phyloP scores from a whole-genome alignment of 202 grass and related monocot species.

The Brachypodium distachyon region DNA sequence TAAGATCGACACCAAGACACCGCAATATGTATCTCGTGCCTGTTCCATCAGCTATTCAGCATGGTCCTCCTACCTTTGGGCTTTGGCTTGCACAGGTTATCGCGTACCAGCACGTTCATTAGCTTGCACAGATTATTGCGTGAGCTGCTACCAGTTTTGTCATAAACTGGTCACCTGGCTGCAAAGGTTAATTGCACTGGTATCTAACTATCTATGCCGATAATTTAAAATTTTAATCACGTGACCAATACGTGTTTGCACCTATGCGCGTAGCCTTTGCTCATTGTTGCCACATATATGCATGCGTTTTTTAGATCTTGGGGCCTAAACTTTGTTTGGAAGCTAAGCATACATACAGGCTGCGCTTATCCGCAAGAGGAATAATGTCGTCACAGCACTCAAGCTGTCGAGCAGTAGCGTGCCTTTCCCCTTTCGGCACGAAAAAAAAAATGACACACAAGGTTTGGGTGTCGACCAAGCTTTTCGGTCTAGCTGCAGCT shows the following conservation, averaged over 20 bases:
- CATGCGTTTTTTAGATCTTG: neutral
- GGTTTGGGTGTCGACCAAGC: no score
- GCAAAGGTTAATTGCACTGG: no score
- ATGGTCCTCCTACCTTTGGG: neutral
- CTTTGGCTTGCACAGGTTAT: neutral
- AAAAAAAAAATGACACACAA: constrained; percentile 12
- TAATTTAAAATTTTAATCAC: neutral
- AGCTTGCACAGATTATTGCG: neutral
- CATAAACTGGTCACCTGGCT: no score
- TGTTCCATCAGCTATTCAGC: neutral
- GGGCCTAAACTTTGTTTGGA: constrained; percentile 30
- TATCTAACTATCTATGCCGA: no score
- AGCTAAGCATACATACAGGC: constrained; percentile 19
- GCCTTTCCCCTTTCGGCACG: constrained; percentile 44
- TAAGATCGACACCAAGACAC: neutral
- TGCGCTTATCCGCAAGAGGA: constrained; percentile 3
- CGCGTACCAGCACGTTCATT: neutral
- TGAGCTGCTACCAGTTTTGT: neutral
- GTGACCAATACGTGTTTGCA: neutral
- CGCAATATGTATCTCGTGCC: neutral
- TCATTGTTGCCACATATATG: neutral
- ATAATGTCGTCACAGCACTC: constrained; percentile 15
- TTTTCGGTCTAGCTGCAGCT: neutral
- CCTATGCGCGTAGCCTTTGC: neutral
- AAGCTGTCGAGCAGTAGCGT: constrained; percentile 25